These are phyloP conservation scores for Geum urbanum DNA, from an alignment of 306 rosid genomes.

Conservation along the genomic window DNA sequence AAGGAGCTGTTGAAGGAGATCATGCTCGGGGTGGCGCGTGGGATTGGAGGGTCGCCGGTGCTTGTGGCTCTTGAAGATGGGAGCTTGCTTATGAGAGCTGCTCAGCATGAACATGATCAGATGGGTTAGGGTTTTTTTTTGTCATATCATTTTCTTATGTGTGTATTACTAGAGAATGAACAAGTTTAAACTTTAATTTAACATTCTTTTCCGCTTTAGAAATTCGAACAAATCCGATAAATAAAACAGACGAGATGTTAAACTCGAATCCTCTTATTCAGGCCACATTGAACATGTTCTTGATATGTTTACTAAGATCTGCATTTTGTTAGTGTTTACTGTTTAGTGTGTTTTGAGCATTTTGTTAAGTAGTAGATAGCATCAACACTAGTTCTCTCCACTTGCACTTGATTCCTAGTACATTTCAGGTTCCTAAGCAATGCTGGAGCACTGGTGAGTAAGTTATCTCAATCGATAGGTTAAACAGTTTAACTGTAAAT, in stretches of 20 bases:
- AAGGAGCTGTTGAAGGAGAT: slow-evolving; percentile 44
- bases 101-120: slow-evolving; percentile 41
- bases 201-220: background rate
- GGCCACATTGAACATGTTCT: background rate
- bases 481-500: background rate
- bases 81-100: slow-evolving; percentile 51
- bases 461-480: background rate
- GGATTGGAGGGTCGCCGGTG: slow-evolving; percentile 56
- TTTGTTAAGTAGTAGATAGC: too few relatives aligned
- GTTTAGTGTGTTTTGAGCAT: background rate
- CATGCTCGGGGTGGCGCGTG: slow-evolving; percentile 54
- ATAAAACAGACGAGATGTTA: background rate
- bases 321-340: background rate
- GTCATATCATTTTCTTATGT: background rate
- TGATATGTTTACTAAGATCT: background rate
- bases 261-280: background rate
- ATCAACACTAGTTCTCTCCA: background rate
- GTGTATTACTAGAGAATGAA: background rate
- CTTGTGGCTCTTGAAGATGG: slow-evolving; percentile 43
- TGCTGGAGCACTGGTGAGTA: background rate
- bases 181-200: background rate
- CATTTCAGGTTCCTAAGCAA: background rate
- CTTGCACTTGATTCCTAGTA: background rate
- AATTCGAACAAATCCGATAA: background rate
- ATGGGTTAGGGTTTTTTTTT: background rate